A percentile compares a stretch with the other conserved stretches of the same genome.
phyloP scores from a whole-genome alignment of 192 early-diverging fungal genomes.

The Coemansia pectinata region DNA sequence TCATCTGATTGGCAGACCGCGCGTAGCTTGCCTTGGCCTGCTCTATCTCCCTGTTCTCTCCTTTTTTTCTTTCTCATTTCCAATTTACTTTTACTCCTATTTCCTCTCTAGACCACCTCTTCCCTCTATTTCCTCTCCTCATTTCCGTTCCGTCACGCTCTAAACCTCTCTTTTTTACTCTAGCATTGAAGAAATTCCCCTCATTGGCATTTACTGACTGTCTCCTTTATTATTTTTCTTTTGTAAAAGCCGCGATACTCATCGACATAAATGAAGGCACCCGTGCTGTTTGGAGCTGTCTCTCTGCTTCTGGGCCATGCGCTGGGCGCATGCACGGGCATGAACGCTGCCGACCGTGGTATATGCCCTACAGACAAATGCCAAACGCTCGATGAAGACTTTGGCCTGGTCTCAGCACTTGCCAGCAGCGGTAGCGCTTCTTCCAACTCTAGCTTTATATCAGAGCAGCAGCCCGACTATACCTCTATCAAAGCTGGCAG shows the following conservation, averaged over 20 bases:
- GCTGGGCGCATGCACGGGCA: slow-evolving; percentile 54
- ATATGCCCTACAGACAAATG: slow-evolving; percentile 35
- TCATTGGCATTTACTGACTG: background rate
- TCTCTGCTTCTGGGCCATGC: slow-evolving; percentile 37
- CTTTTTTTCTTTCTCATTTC: background rate
- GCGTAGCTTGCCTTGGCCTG: background rate
- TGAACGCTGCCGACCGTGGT: slow-evolving; percentile 42
- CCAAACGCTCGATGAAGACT: slow-evolving; percentile 12
- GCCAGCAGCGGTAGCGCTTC: background rate
- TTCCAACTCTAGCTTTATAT: slow-evolving; percentile 47
- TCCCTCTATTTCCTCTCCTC: background rate
- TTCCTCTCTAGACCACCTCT: slow-evolving; percentile 6
- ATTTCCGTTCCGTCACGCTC: background rate
- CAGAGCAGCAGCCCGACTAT: slow-evolving; percentile 54
- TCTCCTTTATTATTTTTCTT: background rate
- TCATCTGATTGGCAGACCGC: slow-evolving; percentile 17
- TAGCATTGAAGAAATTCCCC: background rate
- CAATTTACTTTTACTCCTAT: background rate
- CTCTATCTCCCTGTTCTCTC: background rate
- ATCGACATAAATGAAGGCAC: slow-evolving; percentile 17
- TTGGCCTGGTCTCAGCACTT: slow-evolving; percentile 16
- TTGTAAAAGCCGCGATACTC: background rate
- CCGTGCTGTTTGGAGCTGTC: slow-evolving; percentile 17
- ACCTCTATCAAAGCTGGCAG: slow-evolving; percentile 47
- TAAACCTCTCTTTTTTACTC: background rate